These are phyloP conservation scores for Trichoderma hamatum DNA, from an alignment of 2,329 filamentous ascomycete genomes.

Conservation along the genomic window DNA sequence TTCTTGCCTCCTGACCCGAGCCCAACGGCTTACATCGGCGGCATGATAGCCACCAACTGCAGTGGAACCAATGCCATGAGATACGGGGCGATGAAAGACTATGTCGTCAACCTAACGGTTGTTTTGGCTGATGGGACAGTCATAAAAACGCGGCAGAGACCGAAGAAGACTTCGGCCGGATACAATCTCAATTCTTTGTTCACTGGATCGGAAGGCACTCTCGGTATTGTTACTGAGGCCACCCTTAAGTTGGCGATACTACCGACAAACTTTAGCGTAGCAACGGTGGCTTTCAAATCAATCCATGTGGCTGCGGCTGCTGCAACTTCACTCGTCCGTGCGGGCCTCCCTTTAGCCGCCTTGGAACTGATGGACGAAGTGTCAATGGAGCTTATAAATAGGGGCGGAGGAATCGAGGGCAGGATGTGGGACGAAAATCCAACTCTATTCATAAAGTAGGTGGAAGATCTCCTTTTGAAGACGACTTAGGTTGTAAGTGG, in stretches of 20 bases:
- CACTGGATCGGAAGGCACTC: constrained; percentile 70
- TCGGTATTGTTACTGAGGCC: constrained; percentile 71
- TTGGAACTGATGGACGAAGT: constrained; percentile 66
- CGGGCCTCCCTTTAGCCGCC: constrained; percentile 67
- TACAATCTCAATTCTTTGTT: constrained; percentile 73
- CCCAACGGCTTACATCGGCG: constrained; percentile 60
- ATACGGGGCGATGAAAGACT: constrained; percentile 78
- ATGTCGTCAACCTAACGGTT: constrained; percentile 71
- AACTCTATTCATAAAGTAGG: constrained; percentile 71
- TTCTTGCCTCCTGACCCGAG: constrained; percentile 73
- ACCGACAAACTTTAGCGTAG: constrained; percentile 66
- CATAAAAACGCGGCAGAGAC: constrained; percentile 68
- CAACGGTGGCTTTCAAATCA: constrained; percentile 62
- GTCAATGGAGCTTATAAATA: constrained; percentile 70
- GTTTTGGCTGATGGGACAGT: constrained; percentile 68
- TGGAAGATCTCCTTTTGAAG: not conserved
- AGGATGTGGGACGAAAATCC: constrained; percentile 68
- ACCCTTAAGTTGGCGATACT: constrained; percentile 69
- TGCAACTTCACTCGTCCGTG: constrained; percentile 65
- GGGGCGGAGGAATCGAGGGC: constrained; percentile 59
- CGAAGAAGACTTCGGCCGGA: constrained; percentile 70
- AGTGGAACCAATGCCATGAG: constrained; percentile 62
- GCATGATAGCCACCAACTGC: constrained; percentile 70
- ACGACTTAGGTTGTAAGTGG: not conserved
- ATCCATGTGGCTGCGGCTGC: constrained; percentile 65